Conservation (phyloP, 164 flowering plant genomes). For the Berberis thunbergii region DNA sequence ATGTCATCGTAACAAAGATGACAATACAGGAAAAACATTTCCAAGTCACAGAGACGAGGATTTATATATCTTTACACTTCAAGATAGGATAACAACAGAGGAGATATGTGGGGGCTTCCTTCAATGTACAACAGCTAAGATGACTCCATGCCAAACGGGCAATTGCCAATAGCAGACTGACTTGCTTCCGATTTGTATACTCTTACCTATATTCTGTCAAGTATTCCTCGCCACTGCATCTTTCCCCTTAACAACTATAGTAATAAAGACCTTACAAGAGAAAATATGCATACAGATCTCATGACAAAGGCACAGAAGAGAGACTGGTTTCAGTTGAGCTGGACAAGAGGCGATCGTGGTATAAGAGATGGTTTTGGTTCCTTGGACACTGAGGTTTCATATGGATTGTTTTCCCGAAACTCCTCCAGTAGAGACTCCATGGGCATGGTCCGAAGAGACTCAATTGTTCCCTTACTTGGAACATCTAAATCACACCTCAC, state of each 20-base stretch:
- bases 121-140: conserved; percentile 1
- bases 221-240: neutral
- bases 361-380: conserved; percentile 52
- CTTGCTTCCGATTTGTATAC: too few species aligned
- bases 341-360: conserved; percentile 70
- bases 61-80: too few species aligned
- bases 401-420: conserved; percentile 71
- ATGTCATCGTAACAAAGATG: too few species aligned
- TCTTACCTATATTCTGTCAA: neutral
- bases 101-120: neutral
- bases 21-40: too few species aligned
- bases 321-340: conserved; percentile 33
- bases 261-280: conserved; percentile 6
- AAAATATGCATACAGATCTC: conserved; percentile 15
- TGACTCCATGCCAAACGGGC: neutral
- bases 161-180: neutral
- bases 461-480: conserved; percentile 68
- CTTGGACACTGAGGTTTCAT: conserved; percentile 42
- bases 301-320: neutral
- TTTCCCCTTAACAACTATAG: conserved; percentile 4
- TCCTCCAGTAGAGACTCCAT: conserved; percentile 70
- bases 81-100: neutral
- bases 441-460: conserved; percentile 73
- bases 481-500: conserved; percentile 47
- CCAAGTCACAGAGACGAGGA: too few species aligned